Base-by-base conservation (phyloP, 202 grass and related monocot species). In the Zoysia matrella region DNA sequence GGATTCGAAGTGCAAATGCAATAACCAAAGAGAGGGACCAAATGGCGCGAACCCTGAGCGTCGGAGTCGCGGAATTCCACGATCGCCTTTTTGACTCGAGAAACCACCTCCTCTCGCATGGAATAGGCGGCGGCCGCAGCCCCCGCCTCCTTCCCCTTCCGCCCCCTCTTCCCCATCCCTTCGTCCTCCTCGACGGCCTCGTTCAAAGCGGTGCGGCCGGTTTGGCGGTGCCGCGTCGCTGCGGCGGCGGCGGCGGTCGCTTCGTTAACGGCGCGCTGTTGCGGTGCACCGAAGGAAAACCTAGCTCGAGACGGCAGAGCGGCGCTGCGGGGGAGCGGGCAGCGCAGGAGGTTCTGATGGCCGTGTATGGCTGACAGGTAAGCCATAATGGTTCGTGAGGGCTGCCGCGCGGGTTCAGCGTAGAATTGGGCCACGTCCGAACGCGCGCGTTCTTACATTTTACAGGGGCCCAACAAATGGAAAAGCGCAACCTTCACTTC, bases 51-150 rank as follows among this genome's bases (percentile, higher is more conserved):
- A 98, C 95, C 95, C 66, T 88, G 36, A 10, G 73, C 82, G 39
- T 95, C 71, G 47, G 95, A 95, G 55, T 66, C 79, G 65, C 65
- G 87, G 76, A 98, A 95, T 22, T 93, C 87, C 61, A 91, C 83
- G 22, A 98, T 80, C 76, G 40, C 36, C 22, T 22, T 22, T 22
- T 22, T 22, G 22, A 22, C 22, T 22, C 22, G 22, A 22, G 22
- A 22, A 22, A 22, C 22, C 22, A 22, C 22, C 22, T 22, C 22
- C 22, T 22, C 22, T 22, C 22, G 22, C 22, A 22, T 22, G 22
- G 22, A 22, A 22, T 22, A 22, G 22, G 22, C 22, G 16, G 3
- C 71, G 43, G 2, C 51, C 60, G 0, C 71, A 22, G 73, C 83
- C 49, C 69, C 73, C 16, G 58, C 55, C 8, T 11, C 54, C 77